Base-by-base conservation (phyloP, 1,139 yeast species). In the Geotrichum klebahnii region DNA sequence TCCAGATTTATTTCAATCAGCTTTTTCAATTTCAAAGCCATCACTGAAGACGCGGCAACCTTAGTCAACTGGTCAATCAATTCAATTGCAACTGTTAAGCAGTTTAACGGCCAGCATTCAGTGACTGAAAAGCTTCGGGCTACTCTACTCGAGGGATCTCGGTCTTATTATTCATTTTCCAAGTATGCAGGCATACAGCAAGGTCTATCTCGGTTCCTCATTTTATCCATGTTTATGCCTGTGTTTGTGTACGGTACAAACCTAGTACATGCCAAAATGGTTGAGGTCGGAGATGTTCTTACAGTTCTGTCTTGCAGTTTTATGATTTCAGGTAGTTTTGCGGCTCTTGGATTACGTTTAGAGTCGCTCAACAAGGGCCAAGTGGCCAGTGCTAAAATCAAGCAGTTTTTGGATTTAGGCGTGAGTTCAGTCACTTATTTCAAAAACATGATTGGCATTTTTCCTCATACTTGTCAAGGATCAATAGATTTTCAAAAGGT, bases 171-270 rank as follows among this genome's bases (percentile, higher is more conserved):
- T 40, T 71, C 66, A 38, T 67, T 80, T 46, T 73, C 81, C 12
- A 62, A 77, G 16, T 76, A 73, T 6, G 69, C 79, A 12, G 72
- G 83, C 10, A 65, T 79, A 0, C 90, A 88, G 61, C 67, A 77
- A 23, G 83, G 86, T 0, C 50, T 77, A 0, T 65, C 84, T 49
- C 78, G 82, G 57, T 69, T 78, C 16, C 58, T 89, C 5, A 74
- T 83, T 0, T 70, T 87, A 34, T 63, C 81, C 61, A 82, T 88
- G 81, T 89, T 90, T 71, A 86, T 89, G 1, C 96, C 88, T 64
- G 95, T 94, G 0, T 86, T 90, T 60, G 89, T 95, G 85, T 90
- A 82, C 67, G 98, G 97, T 2, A 77, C 82, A 34, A 70, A 73
- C 46, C 75, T 86, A 72, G 82, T 88, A 3, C 67, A 69, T 39